Evolutionary conservation across 257 asterid species (phyloP), one percentile per base, ranked within the genome.

Genomic region (Rehmannia glutinosa): DNA sequence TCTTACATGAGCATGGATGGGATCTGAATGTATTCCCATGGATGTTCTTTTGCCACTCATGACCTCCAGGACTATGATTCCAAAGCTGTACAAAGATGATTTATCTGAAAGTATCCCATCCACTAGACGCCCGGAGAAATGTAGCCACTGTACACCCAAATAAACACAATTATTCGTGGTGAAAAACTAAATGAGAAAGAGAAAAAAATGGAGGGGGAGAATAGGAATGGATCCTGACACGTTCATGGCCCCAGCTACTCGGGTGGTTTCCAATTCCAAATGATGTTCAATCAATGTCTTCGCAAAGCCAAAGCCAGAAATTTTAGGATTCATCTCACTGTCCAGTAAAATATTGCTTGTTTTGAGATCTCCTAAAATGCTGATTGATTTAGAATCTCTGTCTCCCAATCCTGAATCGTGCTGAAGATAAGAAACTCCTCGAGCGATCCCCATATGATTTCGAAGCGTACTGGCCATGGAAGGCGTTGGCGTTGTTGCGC

Each of bases 371-470:
- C 61, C 42, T 1, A 60, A 69, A 49, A 77, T 67, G 35, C 54
- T n/a, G n/a, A n/a, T n/a, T n/a, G n/a, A n/a, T n/a, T n/a, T n/a
- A n/a, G n/a, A n/a, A n/a, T n/a, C n/a, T n/a, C n/a, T n/a, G n/a
- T n/a, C 20, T 25, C 46, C 23, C 41, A 61, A 33, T 35, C 64
- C 41, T 13, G 76, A 64, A 38, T 54, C 54, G 24, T 61, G 68
- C 28, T 76, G 81, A 45, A 76, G 75, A 54, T 72, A 71, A 21
- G 21, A 36, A 61, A 76, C 39, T 28, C 75, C 81, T 28, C 35
- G 61, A 30, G 71, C 71, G 25, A 76, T 66, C 11, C 63, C 71
- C 62, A 23, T 25, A 76, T 65, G 27, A 75, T 65, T 62, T 59
- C 62, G 77, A 76, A 70, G 17, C 73, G 70, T 7, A 42, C 55